Percentiles rank a stretch among this genome's conserved stretches.
Conservation (phyloP, 495 filamentous ascomycete species). For the Acidiella bohemica region DNA sequence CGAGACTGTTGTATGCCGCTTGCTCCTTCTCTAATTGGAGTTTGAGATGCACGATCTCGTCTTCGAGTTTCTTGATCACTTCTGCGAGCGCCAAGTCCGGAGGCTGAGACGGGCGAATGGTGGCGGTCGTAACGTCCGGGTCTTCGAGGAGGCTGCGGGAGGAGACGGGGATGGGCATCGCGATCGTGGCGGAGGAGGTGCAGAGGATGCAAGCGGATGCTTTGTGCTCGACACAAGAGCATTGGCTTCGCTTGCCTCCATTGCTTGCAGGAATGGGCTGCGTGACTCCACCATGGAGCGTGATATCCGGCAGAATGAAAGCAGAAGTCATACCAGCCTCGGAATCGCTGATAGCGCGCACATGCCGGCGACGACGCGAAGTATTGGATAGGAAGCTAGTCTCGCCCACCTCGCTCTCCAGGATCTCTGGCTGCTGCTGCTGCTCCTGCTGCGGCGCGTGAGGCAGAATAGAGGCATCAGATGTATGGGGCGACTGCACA, state of each 20-base stretch:
- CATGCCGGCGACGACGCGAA: conserved; percentile 26
- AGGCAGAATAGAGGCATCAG: neutral
- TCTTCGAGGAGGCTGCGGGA: conserved; percentile 41
- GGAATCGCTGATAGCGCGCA: conserved; percentile 34
- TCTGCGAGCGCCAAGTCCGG: conserved; percentile 65
- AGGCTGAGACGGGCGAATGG: conserved; percentile 59
- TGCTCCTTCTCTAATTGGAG: conserved; percentile 47
- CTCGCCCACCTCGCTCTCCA: conserved; percentile 12
- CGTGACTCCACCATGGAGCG: conserved; percentile 22
- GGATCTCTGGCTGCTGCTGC: too few species aligned
- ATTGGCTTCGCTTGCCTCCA: neutral
- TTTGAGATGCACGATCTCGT: conserved; percentile 73
- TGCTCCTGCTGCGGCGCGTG: conserved; percentile 3
- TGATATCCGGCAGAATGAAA: conserved; percentile 61
- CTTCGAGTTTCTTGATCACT: conserved; percentile 64
- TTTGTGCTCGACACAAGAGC: conserved; percentile 22
- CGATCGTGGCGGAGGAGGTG: conserved; percentile 38
- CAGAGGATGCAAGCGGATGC: conserved; percentile 20
- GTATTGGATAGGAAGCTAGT: conserved; percentile 26
- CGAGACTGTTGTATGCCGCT: conserved; percentile 48
- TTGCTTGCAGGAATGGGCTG: conserved; percentile 25
- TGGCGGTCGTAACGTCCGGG: conserved; percentile 52
- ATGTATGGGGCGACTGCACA: conserved; percentile 16
- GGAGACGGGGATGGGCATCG: conserved; percentile 59
- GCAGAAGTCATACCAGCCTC: conserved; percentile 68